Conservation (phyloP, 192 early-diverging fungal genomes). For the Gryganskiella cystojenkinii region DNA sequence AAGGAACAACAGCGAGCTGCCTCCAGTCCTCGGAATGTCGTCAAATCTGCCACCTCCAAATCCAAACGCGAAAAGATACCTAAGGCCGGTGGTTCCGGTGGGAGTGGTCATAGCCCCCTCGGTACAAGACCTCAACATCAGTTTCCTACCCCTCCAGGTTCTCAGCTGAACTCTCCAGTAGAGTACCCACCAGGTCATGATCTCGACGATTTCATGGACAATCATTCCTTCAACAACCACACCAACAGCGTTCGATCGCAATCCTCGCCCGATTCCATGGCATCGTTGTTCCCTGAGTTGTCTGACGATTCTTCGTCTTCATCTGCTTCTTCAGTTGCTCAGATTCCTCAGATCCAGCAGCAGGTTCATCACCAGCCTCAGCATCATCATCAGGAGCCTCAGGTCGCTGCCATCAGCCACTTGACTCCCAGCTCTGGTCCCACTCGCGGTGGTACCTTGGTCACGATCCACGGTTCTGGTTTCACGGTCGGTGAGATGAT, state of each 20-base stretch:
- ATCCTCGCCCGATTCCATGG: constrained; percentile 18
- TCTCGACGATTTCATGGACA: constrained; percentile 17
- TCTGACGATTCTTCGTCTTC: not conserved
- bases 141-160: constrained; percentile 33
- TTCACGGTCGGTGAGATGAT: constrained; percentile 45
- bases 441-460: constrained; percentile 41
- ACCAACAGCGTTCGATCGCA: not conserved
- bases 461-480: constrained; percentile 44
- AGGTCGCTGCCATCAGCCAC: constrained; percentile 20
- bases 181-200: constrained; percentile 22
- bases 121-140: constrained; percentile 1
- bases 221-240: not conserved
- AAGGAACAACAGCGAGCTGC: not conserved
- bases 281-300: constrained; percentile 34
- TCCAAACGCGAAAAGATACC: constrained; percentile 23
- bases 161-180: constrained; percentile 16
- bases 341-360: not conserved
- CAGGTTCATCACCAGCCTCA: constrained; percentile 7
- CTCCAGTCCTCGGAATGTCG: constrained; percentile 14
- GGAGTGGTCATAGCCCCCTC: not conserved
- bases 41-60: constrained; percentile 18
- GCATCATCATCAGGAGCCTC: not conserved
- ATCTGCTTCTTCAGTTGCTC: not conserved
- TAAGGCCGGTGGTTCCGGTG: not conserved
- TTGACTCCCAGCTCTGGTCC: constrained; percentile 50